Evolutionary conservation across 345 rosid genomes (phyloP).

Genomic region (Theobroma cacao): DNA sequence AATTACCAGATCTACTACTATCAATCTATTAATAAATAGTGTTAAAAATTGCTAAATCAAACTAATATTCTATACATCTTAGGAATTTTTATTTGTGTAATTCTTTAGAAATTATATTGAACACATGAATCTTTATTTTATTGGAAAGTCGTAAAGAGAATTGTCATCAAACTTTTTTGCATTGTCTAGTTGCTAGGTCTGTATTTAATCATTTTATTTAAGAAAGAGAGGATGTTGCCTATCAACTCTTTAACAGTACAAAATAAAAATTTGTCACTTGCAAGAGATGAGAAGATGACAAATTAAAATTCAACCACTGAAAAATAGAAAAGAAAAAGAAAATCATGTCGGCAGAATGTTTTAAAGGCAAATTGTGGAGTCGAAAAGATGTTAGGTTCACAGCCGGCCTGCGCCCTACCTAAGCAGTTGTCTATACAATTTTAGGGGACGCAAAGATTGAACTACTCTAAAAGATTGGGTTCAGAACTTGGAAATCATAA

Average conservation of each 20-base stretch:
- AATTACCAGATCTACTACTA: too few relatives aligned
- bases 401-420: slow-evolving; percentile 2
- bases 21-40: background rate
- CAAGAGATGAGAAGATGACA: background rate
- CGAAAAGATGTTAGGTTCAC: background rate
- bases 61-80: background rate
- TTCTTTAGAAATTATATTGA: background rate
- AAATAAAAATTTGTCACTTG: background rate
- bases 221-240: background rate
- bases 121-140: background rate
- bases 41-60: background rate
- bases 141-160: background rate
- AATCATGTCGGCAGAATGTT: background rate
- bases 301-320: background rate
- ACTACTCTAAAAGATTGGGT: background rate
- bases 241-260: background rate
- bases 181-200: background rate
- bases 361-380: background rate
- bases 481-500: background rate
- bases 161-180: background rate
- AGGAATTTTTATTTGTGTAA: background rate
- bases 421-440: background rate
- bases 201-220: background rate
- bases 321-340: background rate
- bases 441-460: background rate